Conservation (phyloP, 1,284 basidiomycete species). For the Xerocomus nothofagi region DNA sequence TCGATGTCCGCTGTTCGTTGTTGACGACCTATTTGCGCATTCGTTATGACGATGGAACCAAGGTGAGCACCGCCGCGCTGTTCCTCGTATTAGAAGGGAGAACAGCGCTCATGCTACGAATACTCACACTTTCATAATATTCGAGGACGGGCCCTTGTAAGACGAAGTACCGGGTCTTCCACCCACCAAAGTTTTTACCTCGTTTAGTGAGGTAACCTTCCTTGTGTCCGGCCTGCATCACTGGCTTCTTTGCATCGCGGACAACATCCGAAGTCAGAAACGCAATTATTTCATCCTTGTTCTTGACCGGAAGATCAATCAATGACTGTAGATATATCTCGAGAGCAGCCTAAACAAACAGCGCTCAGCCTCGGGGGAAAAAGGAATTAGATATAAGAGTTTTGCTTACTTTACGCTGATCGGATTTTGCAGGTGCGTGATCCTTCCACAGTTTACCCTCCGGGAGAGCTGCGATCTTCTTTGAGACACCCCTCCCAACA, state of each 20-base stretch:
- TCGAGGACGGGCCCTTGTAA: conserved; percentile 85
- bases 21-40: conserved; percentile 75
- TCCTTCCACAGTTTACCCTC: conserved; percentile 95
- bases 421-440: conserved; percentile 94
- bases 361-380: conserved; percentile 8
- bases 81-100: conserved; percentile 17
- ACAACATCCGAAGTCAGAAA: conserved; percentile 92
- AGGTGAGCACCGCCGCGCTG: conserved; percentile 89
- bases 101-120: conserved; percentile 4
- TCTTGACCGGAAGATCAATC: conserved; percentile 79
- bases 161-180: conserved; percentile 95
- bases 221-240: conserved; percentile 82
- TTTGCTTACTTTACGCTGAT: conserved; percentile 81
- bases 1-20: conserved; percentile 51
- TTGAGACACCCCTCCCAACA: conserved; percentile 69
- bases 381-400: neutral
- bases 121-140: conserved; percentile 90
- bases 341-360: conserved; percentile 60
- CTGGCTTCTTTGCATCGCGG: conserved; percentile 68
- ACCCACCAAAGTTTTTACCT: conserved; percentile 95
- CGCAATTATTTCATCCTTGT: conserved; percentile 86
- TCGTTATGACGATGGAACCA: conserved; percentile 83
- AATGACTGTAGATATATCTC: conserved; percentile 89
- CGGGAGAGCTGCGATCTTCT: conserved; percentile 80
- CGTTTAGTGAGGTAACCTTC: conserved; percentile 97